Conservation (phyloP, 1,284 basidiomycete species). For the Leccinum fuscescens region DNA sequence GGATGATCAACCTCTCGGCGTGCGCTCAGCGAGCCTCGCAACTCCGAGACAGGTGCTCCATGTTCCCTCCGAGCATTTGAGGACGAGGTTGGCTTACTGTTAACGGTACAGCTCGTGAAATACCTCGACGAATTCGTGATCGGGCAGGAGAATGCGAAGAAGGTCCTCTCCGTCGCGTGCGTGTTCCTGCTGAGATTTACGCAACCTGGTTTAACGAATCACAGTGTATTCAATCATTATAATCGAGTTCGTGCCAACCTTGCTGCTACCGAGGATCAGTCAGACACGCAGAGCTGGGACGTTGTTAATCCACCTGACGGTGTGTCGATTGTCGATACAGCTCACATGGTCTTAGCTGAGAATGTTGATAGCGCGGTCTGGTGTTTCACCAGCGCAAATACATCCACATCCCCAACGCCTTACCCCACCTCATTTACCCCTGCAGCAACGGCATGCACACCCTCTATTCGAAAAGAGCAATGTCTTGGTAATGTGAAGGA, state of each 20-base stretch:
- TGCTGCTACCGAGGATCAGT: slow-evolving; percentile 45
- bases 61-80: background rate
- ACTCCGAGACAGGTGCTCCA: slow-evolving; percentile 66
- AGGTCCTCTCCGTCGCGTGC: slow-evolving; percentile 87
- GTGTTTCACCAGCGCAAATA: slow-evolving; percentile 52
- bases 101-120: slow-evolving; percentile 62
- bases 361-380: slow-evolving; percentile 31
- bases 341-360: background rate
- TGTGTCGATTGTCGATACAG: slow-evolving; percentile 22
- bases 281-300: slow-evolving; percentile 34
- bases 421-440: slow-evolving; percentile 37
- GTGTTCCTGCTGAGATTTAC: slow-evolving; percentile 33
- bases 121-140: slow-evolving; percentile 91
- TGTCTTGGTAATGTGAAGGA: slow-evolving; percentile 71
- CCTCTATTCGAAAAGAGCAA: slow-evolving; percentile 90
- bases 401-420: slow-evolving; percentile 50
- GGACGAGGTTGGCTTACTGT: slow-evolving; percentile 8
- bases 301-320: slow-evolving; percentile 32
- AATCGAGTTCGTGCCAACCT: slow-evolving; percentile 74
- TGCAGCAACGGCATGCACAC: slow-evolving; percentile 43
- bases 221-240: slow-evolving; percentile 90
- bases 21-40: slow-evolving; percentile 47
- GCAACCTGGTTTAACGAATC: slow-evolving; percentile 4
- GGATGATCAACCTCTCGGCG: slow-evolving; percentile 22
- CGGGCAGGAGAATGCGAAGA: slow-evolving; percentile 91